Evolutionary conservation across 257 asterid species (phyloP).

Genomic region (Nicotiana paniculata): DNA sequence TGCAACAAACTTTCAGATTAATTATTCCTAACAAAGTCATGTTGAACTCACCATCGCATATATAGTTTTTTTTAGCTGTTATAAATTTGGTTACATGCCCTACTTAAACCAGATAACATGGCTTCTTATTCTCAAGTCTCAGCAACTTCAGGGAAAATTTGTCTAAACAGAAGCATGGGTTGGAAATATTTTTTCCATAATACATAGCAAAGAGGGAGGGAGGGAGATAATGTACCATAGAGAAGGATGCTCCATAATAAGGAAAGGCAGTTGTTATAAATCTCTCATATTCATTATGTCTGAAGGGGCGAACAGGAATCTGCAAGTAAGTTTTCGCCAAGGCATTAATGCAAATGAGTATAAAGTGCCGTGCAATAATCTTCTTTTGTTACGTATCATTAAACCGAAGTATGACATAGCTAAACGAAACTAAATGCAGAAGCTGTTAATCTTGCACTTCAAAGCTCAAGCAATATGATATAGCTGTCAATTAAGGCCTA

Average conservation of each 20-base stretch:
- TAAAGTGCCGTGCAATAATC: neutral
- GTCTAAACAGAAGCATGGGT: neutral
- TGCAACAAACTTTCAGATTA: neutral
- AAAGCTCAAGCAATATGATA: neutral
- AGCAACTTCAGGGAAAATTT: neutral
- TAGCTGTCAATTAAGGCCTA: neutral
- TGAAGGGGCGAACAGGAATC: conserved; percentile 97
- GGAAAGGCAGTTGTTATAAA: conserved; percentile 82
- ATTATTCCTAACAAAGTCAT: neutral
- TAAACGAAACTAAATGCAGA: neutral
- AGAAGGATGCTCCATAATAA: conserved; percentile 80
- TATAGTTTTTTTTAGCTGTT: neutral
- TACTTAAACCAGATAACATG: neutral
- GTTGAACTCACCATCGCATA: neutral
- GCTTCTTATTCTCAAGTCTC: neutral
- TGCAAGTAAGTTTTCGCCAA: conserved; percentile 24
- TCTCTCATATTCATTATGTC: conserved; percentile 86
- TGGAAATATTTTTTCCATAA: neutral
- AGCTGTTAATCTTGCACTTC: neutral
- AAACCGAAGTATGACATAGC: neutral
- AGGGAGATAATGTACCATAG: conserved; percentile 43
- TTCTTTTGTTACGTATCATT: neutral
- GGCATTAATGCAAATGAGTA: conserved; percentile 4
- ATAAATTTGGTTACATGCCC: neutral
- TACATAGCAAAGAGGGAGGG: neutral